Evolutionary conservation across 331 rosid species (phyloP).

Genomic region (Cydonia oblonga): DNA sequence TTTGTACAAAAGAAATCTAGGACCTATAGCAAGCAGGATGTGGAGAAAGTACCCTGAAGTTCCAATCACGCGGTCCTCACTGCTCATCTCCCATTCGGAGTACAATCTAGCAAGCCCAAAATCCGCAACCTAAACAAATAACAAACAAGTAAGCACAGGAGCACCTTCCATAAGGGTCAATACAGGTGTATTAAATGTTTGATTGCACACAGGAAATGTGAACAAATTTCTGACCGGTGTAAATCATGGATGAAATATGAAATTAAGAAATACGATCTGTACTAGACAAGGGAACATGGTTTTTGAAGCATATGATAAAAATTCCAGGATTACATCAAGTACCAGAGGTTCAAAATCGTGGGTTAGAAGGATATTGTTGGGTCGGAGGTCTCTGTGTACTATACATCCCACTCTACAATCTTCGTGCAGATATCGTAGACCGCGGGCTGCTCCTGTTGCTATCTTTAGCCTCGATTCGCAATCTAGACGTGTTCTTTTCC

Average conservation of each 20-base stretch:
- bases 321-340: conserved; percentile 4
- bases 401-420: conserved; percentile 93
- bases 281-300: not conserved
- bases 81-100: conserved; percentile 56
- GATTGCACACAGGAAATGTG: not conserved
- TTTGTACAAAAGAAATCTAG: not conserved
- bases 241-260: not conserved
- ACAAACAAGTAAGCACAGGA: not conserved
- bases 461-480: conserved; percentile 75
- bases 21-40: not conserved
- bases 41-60: conserved; percentile 49
- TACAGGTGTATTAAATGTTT: not conserved
- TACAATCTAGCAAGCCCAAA: conserved; percentile 89
- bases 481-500: conserved; percentile 36
- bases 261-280: not conserved
- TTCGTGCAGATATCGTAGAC: conserved; percentile 89
- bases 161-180: not conserved
- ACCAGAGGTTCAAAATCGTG: conserved; percentile 93
- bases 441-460: conserved; percentile 74
- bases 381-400: conserved; percentile 82
- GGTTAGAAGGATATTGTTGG: conserved; percentile 80
- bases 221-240: not conserved
- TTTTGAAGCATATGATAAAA: not conserved
- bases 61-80: conserved; percentile 55
- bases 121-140: conserved; percentile 58